Percentiles rank a stretch among this genome's conserved stretches.
Evolutionary conservation across 768 basidiomycete genomes (phyloP).

Genomic region (Hirschioporus abietinus): DNA sequence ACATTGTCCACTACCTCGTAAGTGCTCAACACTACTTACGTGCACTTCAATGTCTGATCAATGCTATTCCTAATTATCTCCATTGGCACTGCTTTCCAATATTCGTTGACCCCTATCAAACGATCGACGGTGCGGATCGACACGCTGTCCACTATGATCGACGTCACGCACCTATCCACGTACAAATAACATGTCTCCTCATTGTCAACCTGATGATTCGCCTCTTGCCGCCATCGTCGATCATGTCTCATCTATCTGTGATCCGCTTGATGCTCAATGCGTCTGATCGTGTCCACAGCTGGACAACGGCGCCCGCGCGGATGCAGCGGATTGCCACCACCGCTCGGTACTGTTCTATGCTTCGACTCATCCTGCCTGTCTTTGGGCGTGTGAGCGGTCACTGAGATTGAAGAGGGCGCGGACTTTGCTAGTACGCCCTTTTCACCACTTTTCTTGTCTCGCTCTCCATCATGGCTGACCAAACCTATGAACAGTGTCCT

Average conservation of each 20-base stretch:
- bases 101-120: neutral
- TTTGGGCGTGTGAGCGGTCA: slow-evolving; percentile 67
- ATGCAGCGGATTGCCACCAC: slow-evolving; percentile 66
- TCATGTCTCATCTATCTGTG: neutral
- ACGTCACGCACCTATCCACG: neutral
- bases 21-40: slow-evolving; percentile 20
- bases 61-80: neutral
- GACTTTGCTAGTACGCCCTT: slow-evolving; percentile 48
- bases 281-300: slow-evolving; percentile 34
- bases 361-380: slow-evolving; percentile 50
- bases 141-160: slow-evolving; percentile 5
- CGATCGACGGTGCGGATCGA: neutral
- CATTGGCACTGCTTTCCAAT: neutral
- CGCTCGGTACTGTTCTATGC: slow-evolving; percentile 70
- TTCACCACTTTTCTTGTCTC: slow-evolving; percentile 7
- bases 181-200: neutral
- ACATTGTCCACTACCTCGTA: slow-evolving; percentile 66
- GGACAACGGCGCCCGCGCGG: slow-evolving; percentile 65
- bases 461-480: neutral
- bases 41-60: neutral
- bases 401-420: slow-evolving; percentile 57
- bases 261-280: neutral
- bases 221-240: neutral
- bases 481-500: neutral
- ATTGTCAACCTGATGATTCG: neutral